A percentile compares a stretch with the other conserved stretches of the same genome.
Evolutionary conservation across 129 eudicot genomes (phyloP).

Genomic region (Centaurea solstitialis): DNA sequence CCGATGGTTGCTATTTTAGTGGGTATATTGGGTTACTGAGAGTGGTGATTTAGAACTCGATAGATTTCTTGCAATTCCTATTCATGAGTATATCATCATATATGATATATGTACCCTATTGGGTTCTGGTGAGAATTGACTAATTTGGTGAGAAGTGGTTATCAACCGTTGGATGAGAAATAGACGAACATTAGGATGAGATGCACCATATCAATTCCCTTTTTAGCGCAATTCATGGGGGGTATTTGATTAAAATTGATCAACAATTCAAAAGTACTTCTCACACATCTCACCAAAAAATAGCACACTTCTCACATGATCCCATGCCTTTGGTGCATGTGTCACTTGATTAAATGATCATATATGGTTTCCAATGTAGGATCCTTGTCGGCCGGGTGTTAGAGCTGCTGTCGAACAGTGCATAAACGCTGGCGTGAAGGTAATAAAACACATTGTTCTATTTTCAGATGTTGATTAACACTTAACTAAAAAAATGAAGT

Average conservation of each 20-base stretch:
- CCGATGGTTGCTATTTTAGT: neutral
- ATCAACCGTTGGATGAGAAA: too few species aligned
- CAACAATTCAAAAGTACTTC: too few species aligned
- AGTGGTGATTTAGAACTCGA: neutral
- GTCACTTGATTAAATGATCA: neutral
- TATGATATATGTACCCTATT: neutral
- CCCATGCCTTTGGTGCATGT: too few species aligned
- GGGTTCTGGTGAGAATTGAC: neutral
- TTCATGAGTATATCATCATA: neutral
- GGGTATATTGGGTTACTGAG: neutral
- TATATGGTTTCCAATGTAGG: slow-evolving; percentile 47
- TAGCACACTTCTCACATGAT: too few species aligned
- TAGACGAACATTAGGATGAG: too few species aligned
- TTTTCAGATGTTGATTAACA: neutral
- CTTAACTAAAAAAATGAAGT: too few species aligned
- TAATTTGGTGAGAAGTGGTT: too few species aligned
- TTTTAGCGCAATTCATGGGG: too few species aligned
- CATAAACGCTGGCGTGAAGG: slow-evolving; percentile 87
- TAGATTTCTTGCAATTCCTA: neutral
- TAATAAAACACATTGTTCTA: slow-evolving; percentile 22
- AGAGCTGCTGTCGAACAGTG: slow-evolving; percentile 75
- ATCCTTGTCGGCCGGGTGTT: slow-evolving; percentile 94
- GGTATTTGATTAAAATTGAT: too few species aligned
- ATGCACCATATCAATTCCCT: too few species aligned
- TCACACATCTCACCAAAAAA: too few species aligned